These are phyloP conservation scores for Lyophyllum decastes DNA, from an alignment of 768 basidiomycete genomes.

Conservation along the genomic window DNA sequence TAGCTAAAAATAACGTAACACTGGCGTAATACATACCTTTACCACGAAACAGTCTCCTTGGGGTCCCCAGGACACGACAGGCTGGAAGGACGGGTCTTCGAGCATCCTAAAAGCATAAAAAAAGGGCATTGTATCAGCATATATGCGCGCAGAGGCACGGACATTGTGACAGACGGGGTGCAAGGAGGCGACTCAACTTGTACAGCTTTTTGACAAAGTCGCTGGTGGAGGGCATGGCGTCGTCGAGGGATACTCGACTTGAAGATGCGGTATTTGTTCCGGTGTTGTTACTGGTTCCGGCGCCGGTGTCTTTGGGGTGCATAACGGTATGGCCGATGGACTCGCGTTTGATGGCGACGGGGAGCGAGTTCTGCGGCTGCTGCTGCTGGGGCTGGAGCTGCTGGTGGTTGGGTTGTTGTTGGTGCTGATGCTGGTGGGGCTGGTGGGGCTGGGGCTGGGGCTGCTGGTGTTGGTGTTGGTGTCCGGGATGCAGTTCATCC, in stretches of 20 bases:
- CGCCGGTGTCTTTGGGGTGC: conserved; percentile 5
- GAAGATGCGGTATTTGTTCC: neutral
- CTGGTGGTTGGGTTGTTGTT: too few relatives aligned
- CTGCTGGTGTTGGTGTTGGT: neutral
- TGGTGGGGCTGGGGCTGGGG: conserved; percentile 3
- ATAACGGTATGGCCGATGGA: neutral
- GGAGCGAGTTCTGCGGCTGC: conserved; percentile 20
- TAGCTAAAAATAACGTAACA: neutral
- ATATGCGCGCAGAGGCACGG: neutral
- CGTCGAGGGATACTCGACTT: conserved; percentile 43
- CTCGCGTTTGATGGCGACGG: conserved; percentile 26
- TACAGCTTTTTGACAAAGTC: conserved; percentile 95
- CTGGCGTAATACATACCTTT: conserved; percentile 45
- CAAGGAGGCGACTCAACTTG: conserved; percentile 56
- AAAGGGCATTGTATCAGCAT: neutral
- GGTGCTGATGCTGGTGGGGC: conserved; percentile 16
- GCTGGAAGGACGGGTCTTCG: conserved; percentile 70
- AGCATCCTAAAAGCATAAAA: conserved; percentile 65
- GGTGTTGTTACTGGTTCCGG: neutral
- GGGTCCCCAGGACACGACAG: conserved; percentile 83
- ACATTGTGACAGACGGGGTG: neutral
- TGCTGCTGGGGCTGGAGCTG: conserved; percentile 24
- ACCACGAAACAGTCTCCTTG: conserved; percentile 89
- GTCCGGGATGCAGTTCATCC: conserved; percentile 38
- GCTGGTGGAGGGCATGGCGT: conserved; percentile 82